Base-by-base conservation (phyloP, 257 asterid genomes). In the Osmanthus fragrans region DNA sequence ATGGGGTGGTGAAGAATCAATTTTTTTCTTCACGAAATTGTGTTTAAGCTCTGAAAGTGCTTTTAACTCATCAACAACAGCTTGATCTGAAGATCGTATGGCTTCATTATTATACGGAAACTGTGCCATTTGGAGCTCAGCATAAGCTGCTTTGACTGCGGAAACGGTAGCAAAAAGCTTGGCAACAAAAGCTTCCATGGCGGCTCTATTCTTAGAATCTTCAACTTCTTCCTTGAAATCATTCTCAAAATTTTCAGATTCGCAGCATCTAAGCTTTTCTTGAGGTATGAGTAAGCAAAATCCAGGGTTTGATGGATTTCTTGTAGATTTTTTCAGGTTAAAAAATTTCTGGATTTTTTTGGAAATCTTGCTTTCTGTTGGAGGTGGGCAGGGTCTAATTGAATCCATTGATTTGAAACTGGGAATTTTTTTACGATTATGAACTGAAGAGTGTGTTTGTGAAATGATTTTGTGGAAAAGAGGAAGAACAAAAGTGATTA, bases 61-160 rank as follows among this genome's bases (percentile, higher is more conserved):
- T 60, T 92, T 92, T 23, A 95, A 77, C 36, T 93, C 97, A 78
- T 88, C 88, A 45, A 95, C 97, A n/a, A 95, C 98, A 7, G 93
- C 85, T 70, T 91, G 97, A 80, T 95, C 99, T 47, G 99, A 97
- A 2, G 86, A 73, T 19, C 88, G 97, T 18, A 95, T 84, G 30
- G 97, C 98, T 8, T 84, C 96, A 34, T 73, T 67, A 84, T 84
- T 85, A 85, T 91, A 93, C n/a, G 98, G 99, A 21, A 91, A 93
- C 93, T 95, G 99, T 7, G 99, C 97, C 87, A 93, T 82, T 81
- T 95, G 99, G 12, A 93, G 91, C 91, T 91, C 94, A 12, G 99
- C 99, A 76, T 95, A 95, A 40, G 99, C 96, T 3, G 99, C 99
- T 77, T 95, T 95, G 0, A 86, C 86, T 2, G 98, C 84, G 0